phyloP scores from a whole-genome alignment of 768 basidiomycete genomes.

The Pulveroboletus sp. region DNA sequence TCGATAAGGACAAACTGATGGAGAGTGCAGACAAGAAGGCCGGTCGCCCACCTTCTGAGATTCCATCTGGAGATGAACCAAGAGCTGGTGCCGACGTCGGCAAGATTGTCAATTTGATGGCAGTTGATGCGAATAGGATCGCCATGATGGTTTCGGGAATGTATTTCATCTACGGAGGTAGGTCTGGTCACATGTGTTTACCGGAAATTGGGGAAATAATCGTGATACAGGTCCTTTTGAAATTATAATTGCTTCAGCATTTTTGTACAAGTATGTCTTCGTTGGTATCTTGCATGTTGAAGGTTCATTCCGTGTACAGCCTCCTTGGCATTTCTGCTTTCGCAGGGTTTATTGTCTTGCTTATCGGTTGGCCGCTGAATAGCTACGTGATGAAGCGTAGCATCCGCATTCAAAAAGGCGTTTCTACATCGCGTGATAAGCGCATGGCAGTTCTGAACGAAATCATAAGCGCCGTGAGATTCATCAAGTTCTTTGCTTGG shows the following conservation, averaged over 20 bases:
- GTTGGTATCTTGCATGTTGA: neutral
- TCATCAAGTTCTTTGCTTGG: conserved; percentile 43
- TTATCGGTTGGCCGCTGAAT: conserved; percentile 39
- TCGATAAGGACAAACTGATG: conserved; percentile 44
- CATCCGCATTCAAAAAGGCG: conserved; percentile 34
- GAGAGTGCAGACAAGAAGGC: conserved; percentile 21
- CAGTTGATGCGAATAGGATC: conserved; percentile 66
- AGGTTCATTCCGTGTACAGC: conserved; percentile 48
- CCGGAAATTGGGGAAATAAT: neutral
- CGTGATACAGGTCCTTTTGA: conserved; percentile 60
- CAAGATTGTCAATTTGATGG: conserved; percentile 89
- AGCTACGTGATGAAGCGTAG: conserved; percentile 35
- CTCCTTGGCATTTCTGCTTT: conserved; percentile 46
- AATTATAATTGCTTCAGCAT: conserved; percentile 62
- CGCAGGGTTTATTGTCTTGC: conserved; percentile 40
- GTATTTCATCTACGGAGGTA: conserved; percentile 68
- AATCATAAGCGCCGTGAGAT: conserved; percentile 37
- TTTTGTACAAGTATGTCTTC: conserved; percentile 64
- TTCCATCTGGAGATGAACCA: conserved; percentile 39
- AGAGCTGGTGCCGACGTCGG: conserved; percentile 81
- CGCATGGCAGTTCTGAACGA: conserved; percentile 44
- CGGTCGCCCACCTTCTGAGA: conserved; percentile 20
- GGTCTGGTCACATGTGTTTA: neutral
- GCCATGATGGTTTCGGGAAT: conserved; percentile 48
- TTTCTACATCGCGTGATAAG: conserved; percentile 35